Conservation (phyloP, 1,284 basidiomycete genomes). For the Sutorius eximius region DNA sequence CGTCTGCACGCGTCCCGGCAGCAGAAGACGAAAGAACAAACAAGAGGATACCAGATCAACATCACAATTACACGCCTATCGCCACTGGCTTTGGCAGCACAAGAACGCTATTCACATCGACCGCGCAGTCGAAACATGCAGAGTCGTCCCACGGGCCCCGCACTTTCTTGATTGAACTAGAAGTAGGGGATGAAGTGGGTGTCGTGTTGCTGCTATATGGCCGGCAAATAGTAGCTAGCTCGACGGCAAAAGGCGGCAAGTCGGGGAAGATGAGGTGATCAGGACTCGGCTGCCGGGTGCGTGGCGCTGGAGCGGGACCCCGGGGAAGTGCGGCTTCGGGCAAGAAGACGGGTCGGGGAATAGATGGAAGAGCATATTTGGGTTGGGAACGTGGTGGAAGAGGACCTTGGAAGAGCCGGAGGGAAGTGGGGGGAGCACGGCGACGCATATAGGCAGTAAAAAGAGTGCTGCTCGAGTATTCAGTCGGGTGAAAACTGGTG, state of each 20-base stretch:
- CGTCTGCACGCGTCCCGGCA: neutral
- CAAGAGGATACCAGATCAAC: constrained; percentile 1
- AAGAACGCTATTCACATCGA: constrained; percentile 50
- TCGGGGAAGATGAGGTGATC: constrained; percentile 11
- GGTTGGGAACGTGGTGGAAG: constrained; percentile 53
- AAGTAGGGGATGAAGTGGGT: constrained; percentile 20
- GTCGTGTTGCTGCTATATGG: constrained; percentile 12
- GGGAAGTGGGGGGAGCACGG: constrained; percentile 57
- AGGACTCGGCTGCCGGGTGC: constrained; percentile 9
- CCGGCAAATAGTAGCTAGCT: constrained; percentile 20
- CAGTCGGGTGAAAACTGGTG: neutral
- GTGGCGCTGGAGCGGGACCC: constrained; percentile 27
- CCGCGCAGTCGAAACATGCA: constrained; percentile 39
- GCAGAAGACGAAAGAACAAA: neutral
- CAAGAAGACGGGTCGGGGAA: constrained; percentile 53
- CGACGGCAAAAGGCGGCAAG: constrained; percentile 17
- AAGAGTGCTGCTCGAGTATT: neutral
- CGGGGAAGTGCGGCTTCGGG: constrained; percentile 34
- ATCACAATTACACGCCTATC: constrained; percentile 17
- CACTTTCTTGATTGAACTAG: constrained; percentile 38
- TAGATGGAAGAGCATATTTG: constrained; percentile 56
- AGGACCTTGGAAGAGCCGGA: constrained; percentile 55
- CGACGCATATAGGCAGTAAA: constrained; percentile 44
- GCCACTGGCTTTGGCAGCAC: constrained; percentile 49
- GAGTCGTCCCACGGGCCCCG: constrained; percentile 64